Evolutionary conservation across 768 basidiomycete genomes (phyloP).

Genomic region (Mycena venus): DNA sequence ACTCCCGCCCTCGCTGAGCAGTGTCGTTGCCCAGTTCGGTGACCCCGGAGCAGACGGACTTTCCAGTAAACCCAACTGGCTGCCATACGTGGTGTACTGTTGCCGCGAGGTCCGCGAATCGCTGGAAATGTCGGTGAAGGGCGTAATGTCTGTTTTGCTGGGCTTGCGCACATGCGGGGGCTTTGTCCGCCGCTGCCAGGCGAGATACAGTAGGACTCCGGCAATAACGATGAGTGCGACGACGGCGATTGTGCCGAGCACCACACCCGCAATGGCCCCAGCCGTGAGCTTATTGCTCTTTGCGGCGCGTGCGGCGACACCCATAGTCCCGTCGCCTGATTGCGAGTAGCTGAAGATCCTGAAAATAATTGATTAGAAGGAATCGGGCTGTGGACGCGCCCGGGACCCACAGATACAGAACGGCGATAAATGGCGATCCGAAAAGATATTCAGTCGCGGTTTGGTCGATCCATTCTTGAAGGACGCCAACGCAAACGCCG

Average conservation of each 20-base stretch:
- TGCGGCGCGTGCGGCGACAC: conserved; percentile 28
- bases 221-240: conserved; percentile 35
- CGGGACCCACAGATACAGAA: conserved; percentile 37
- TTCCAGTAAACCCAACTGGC: background rate
- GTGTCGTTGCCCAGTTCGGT: conserved; percentile 24
- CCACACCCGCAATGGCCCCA: conserved; percentile 30
- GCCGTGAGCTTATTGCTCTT: conserved; percentile 22
- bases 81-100: no score
- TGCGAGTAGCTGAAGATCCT: conserved; percentile 36
- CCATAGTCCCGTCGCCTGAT: conserved; percentile 30
- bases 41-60: background rate
- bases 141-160: conserved; percentile 21
- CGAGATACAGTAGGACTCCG: conserved; percentile 24
- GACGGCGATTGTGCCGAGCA: conserved; percentile 30
- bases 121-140: conserved; percentile 1
- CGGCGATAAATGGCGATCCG: conserved; percentile 40
- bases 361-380: background rate
- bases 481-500: conserved; percentile 33
- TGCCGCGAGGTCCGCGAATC: background rate
- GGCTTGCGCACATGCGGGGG: conserved; percentile 1
- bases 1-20: background rate
- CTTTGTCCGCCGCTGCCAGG: background rate
- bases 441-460: conserved; percentile 33
- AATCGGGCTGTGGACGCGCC: background rate
- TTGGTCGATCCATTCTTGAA: conserved; percentile 39